Evolutionary conservation across 2,329 filamentous ascomycete species (phyloP), one percentile per base, ranked within the genome.

Genomic region (Talaromyces sp.): DNA sequence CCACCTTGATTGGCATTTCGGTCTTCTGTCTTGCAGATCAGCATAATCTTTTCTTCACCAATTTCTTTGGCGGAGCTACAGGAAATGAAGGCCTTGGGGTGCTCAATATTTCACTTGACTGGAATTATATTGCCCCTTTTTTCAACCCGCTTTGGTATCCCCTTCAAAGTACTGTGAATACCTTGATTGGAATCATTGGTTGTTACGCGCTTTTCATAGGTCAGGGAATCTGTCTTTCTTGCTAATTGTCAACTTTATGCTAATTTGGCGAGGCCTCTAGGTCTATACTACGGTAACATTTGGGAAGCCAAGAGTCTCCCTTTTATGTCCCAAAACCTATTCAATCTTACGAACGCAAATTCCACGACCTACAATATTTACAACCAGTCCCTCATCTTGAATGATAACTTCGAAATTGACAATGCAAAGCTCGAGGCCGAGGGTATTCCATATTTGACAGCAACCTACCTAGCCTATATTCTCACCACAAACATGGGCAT

Each of bases 31-130:
- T 84, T 4, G 78, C 81, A 0, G 77, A 80, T 13, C 75, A 78
- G 40, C 72, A 79, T 45, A 82, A 71, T 62, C 67, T 78, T 0
- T 71, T 81, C 5, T 81, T 84, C 59, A 83, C 81, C 22, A 81
- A 81, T 47, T 70, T 84, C n/a, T 84, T 84, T 67, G 82, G 82
- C 3, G 83, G 82, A n/a, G 74, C 81, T 1, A 75, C 74, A 45
- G 78, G 78, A 3, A 81, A 83, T 65, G 80, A 83, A 67, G 81
- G 80, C 11, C 69, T 83, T 1, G 81, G 81, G 1, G 29, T 63
- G 54, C 45, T 82, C n/a, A 75, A 68, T 10, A 59, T 80, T 27
- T 80, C 74, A 6, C 77, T 83, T 36, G 81, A 83, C 68, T 82
- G 80, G 77, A 76, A 81, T 67, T 82, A 82, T 67, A 77, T 82